Evolutionary conservation across 306 rosid species (phyloP), one percentile per base, ranked within the genome.

Genomic region (Senna siamea): DNA sequence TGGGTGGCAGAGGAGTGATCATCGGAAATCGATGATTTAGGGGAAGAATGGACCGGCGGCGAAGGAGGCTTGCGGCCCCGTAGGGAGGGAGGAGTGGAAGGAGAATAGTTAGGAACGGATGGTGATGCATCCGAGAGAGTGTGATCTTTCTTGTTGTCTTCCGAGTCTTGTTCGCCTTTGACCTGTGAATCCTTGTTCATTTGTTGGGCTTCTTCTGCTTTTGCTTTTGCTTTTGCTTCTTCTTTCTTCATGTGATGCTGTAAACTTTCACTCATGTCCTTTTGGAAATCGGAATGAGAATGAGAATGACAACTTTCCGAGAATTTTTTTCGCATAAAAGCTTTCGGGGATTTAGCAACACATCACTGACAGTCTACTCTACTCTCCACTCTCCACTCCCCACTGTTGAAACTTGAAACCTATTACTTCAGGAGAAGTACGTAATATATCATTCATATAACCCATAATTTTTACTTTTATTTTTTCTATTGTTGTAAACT

Each of bases 51-150:
- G 5, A 53, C 66, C 4, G 75, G 80, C 5, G 84, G 93, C 2
- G 93, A 83, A 9, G 92, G 82, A 70, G 84, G 51, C 52, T 73
- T 81, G 80, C 66, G 75, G 67, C 58, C 17, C 34, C 75, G 72
- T 34, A 47, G 76, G 19, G 80, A 66, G 5, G 61, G 81, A 28
- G 87, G 76, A 48, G 85, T 74, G n/a, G 84, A 85, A 12, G 86
- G 78, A 48, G 87, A 84, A 35, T 52, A 72, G 30, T 18, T 14
- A 34, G 74, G 5, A 65, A 69, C 7, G 71, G 73, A 68, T 32
- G 79, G 14, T 7, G 79, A 28, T 2, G 74, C 51, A 23, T 80
- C 76, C 17, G 82, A 59, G 58, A 35, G 14, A 4, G 63, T 12
- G 61, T 41, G 64, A n/a, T 70, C 66, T 66, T 68, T 76, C 44